phyloP scores from a whole-genome alignment of 208 protist species.

The Leishmania guyanensis region DNA sequence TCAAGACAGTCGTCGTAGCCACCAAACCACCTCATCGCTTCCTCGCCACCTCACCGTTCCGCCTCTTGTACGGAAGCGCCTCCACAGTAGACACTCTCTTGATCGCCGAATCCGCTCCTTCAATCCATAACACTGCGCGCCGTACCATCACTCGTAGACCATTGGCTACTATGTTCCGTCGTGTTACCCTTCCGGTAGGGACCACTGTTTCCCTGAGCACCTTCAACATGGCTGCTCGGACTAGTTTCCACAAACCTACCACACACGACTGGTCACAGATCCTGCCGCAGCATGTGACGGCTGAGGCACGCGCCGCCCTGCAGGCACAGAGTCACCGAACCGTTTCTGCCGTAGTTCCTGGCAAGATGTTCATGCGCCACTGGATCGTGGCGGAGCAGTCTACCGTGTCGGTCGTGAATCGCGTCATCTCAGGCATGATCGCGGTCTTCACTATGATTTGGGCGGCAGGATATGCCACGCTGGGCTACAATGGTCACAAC shows the following conservation, averaged over 20 bases:
- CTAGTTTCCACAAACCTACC: conserved; percentile 67
- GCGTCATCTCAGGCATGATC: conserved; percentile 85
- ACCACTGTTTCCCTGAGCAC: conserved; percentile 24
- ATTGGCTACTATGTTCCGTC: conserved; percentile 54
- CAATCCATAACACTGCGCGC: not conserved
- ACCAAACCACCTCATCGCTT: not conserved
- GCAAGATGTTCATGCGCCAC: conserved; percentile 93
- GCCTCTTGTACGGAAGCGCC: not conserved
- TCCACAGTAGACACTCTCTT: not conserved
- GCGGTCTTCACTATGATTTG: conserved; percentile 83
- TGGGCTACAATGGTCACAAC: conserved; percentile 89
- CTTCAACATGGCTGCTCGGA: conserved; percentile 35
- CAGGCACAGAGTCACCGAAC: conserved; percentile 64
- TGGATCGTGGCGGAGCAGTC: conserved; percentile 91
- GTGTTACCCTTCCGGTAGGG: conserved; percentile 38
- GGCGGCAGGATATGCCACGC: conserved; percentile 78
- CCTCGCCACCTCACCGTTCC: not conserved
- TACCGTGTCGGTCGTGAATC: conserved; percentile 85
- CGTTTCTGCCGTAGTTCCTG: conserved; percentile 85
- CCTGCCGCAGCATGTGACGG: conserved; percentile 50
- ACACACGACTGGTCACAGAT: conserved; percentile 81
- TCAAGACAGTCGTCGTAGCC: not conserved
- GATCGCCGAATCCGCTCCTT: not conserved
- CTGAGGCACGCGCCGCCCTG: conserved; percentile 51
- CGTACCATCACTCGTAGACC: not conserved